Percentiles rank a stretch among this genome's conserved stretches.
Conservation (phyloP, 2,329 filamentous ascomycete genomes). For the Didymella arachidicola region DNA sequence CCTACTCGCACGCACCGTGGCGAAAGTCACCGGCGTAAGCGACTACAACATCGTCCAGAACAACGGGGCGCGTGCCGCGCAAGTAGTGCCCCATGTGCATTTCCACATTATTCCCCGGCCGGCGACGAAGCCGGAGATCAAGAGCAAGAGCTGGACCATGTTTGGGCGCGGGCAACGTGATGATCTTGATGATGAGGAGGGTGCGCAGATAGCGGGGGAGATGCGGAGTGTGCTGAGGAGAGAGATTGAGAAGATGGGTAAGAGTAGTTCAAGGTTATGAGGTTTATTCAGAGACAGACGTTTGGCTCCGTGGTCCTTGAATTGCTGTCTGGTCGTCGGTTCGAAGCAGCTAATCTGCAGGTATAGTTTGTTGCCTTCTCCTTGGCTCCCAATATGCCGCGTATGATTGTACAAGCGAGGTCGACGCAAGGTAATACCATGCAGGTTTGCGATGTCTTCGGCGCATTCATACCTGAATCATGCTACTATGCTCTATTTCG, state of each 20-base stretch:
- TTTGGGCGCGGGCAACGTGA: constrained; percentile 77
- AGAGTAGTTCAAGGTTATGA: constrained; percentile 4
- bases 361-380: too few species aligned
- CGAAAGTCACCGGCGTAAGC: constrained; percentile 70
- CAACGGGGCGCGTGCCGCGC: constrained; percentile 86
- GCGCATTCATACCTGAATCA: too few species aligned
- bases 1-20: constrained; percentile 74
- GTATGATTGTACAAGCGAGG: too few species aligned
- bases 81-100: constrained; percentile 92
- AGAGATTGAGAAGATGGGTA: constrained; percentile 44
- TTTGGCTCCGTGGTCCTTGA: too few species aligned
- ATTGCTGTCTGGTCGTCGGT: too few species aligned
- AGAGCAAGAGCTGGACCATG: constrained; percentile 77
- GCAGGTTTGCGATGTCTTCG: too few species aligned
- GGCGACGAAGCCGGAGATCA: constrained; percentile 59
- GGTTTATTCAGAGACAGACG: too few species aligned
- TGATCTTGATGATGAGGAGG: constrained; percentile 81
- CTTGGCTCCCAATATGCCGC: too few species aligned
- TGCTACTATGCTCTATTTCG: too few species aligned
- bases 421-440: too few species aligned
- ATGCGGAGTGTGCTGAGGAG: constrained; percentile 52
- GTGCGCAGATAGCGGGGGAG: constrained; percentile 63
- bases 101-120: constrained; percentile 93
- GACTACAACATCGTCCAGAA: constrained; percentile 99
- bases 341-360: too few species aligned